Evolutionary conservation across 108 stramenopile genomes (phyloP), one percentile per base, ranked within the genome.

Genomic region (Epithemia pelagica): DNA sequence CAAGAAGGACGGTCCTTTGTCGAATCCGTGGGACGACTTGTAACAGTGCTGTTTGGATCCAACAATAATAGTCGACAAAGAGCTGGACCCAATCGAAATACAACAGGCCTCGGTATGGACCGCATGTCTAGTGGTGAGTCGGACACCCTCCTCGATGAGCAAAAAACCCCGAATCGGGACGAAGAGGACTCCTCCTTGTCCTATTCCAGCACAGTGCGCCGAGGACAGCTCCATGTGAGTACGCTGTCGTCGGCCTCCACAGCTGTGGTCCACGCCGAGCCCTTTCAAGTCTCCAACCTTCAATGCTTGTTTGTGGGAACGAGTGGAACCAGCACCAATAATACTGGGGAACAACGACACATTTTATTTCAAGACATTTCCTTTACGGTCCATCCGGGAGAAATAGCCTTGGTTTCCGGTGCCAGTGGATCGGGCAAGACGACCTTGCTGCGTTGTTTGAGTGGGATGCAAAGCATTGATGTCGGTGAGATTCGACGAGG

Each of bases 391-490:
- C 24, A 33, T 21, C 15, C 54, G 0, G 73, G 73, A 28, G 80
- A 67, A 19, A 31, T 46, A 29, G 51, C 67, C 22, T 33, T 79
- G 32, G 32, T 77, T 15, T 33, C 61, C 29, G 91, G 88, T 10
- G 71, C 81, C 27, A 65, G 61, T 51, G 91, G 94, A 0, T 62
- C 63, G 24, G 94, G 94, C n/a, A 95, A 95, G 65, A 78, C 86
- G 10, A 85, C 81, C 0, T 61, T 95, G 1, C 67, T 95, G 31
- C 84, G 91, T 52, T 73, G 79, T 0, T 28, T 95, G 18, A 76
- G 86, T 15, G 88, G 84, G 28, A 72, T 95, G 18, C 2, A 8
- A 21, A 55, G 52, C 8, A 31, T 52, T 8, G 52, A 24, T 10
- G 25, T 7, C 8, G 32, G 46, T 20, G 37, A 46, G 10, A 46